phyloP scores from a whole-genome alignment of 805 yeast species.

The Wickerhamiella nectarea region DNA sequence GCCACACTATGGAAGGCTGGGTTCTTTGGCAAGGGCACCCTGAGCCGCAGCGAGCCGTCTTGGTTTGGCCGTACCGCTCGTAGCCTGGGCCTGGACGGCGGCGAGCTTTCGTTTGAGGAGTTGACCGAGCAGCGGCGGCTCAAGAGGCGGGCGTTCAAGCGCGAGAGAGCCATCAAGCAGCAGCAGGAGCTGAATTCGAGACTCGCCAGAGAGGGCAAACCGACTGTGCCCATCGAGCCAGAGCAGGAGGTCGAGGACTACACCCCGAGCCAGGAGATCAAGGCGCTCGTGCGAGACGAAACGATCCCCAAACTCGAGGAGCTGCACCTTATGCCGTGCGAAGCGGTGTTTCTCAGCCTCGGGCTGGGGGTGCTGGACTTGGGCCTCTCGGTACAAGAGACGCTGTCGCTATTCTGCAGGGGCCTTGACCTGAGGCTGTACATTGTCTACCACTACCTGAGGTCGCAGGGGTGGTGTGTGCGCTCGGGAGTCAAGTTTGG shows the following conservation, averaged over 20 bases:
- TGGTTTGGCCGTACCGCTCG: constrained; percentile 61
- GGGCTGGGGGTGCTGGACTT: constrained; percentile 40
- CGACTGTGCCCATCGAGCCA: constrained; percentile 28
- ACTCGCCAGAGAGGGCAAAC: constrained; percentile 26
- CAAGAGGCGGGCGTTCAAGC: constrained; percentile 60
- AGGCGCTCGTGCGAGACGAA: constrained; percentile 18
- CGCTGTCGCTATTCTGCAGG: constrained; percentile 1
- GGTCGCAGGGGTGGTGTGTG: constrained; percentile 90
- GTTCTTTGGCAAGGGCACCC: constrained; percentile 83
- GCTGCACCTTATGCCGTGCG: constrained; percentile 63
- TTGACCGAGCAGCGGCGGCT: constrained; percentile 58
- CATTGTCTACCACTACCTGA: constrained; percentile 70
- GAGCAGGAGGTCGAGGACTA: constrained; percentile 24
- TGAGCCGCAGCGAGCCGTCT: constrained; percentile 85
- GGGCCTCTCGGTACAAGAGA: constrained; percentile 9
- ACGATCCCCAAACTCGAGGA: constrained; percentile 25
- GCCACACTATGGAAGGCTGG: constrained; percentile 64
- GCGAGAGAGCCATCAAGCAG: constrained; percentile 50
- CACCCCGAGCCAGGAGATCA: constrained; percentile 16
- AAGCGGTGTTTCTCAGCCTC: constrained; percentile 53
- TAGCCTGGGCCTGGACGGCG: constrained; percentile 36
- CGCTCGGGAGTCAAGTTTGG: constrained; percentile 88
- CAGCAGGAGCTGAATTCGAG: constrained; percentile 32
- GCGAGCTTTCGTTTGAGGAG: constrained; percentile 42
- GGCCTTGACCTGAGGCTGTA: constrained; percentile 33